phyloP scores from a whole-genome alignment of 352 stramenopile species.

The Globisporangium carolinianum region DNA sequence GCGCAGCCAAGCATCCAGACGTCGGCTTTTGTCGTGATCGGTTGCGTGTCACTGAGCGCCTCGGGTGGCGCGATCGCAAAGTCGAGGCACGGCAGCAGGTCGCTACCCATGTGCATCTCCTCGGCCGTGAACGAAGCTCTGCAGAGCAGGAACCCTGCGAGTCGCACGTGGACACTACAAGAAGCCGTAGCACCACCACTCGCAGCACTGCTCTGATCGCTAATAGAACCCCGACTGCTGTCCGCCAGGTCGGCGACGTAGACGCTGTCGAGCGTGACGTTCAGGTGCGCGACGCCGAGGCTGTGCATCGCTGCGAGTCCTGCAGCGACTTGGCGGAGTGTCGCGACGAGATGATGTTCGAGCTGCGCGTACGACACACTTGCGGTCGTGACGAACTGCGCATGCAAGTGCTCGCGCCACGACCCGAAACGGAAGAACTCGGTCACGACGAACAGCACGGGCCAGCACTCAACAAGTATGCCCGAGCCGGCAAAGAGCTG shows the following conservation, averaged over 20 bases:
- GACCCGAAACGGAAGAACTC: conserved; percentile 33
- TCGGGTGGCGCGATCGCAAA: conserved; percentile 38
- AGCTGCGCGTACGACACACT: conserved; percentile 11
- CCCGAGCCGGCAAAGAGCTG: conserved; percentile 59
- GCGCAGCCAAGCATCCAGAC: conserved; percentile 62
- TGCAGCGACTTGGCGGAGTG: conserved; percentile 43
- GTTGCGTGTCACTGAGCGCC: conserved; percentile 14
- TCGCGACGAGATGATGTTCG: conserved; percentile 24
- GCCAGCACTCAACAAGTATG: conserved; percentile 55
- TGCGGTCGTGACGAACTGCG: conserved; percentile 7
- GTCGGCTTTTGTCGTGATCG: conserved; percentile 40
- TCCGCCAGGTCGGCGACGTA: conserved; percentile 16
- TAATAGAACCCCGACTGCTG: not conserved
- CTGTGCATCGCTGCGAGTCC: conserved; percentile 53
- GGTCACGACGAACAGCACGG: conserved; percentile 38
- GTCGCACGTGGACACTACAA: conserved; percentile 16
- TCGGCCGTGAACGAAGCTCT: conserved; percentile 31
- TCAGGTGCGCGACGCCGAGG: conserved; percentile 40
- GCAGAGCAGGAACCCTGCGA: conserved; percentile 35
- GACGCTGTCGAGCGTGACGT: conserved; percentile 44
- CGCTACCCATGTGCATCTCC: conserved; percentile 14
- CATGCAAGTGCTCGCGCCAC: conserved; percentile 29
- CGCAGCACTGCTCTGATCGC: not conserved
- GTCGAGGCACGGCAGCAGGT: conserved; percentile 36
- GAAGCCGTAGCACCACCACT: not conserved